Base-by-base conservation (phyloP, 2,329 filamentous ascomycete genomes). In the Colletotrichum gloeosporioides region DNA sequence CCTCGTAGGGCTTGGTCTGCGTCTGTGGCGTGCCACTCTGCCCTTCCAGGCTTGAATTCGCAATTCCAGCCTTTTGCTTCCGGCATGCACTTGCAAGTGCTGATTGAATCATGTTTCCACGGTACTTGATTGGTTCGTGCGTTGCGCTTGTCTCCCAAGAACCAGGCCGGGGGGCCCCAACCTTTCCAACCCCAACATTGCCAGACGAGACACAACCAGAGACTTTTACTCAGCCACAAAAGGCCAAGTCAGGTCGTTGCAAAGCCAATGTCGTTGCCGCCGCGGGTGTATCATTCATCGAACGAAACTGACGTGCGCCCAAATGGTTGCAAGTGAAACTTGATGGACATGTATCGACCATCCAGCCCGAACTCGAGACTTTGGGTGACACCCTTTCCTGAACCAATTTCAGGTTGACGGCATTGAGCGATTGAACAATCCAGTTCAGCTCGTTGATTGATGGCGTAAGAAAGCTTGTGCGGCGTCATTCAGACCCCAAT, bases 1-100 rank as follows among this genome's bases (percentile, higher is more conserved):
- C 29, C 68, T 32, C 18, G 53, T 71, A 75, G 61, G 61, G 72
- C 68, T 75, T 66, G 53, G 36, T 71, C 25, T 53, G 63, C 31
- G n/a, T 36, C 62, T 62, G 62, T 63, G 69, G 73, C 69, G 71
- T 75, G 68, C 22, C 27, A 22, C 12, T 67, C 49, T 32, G 34
- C 13, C 25, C 25, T n/a, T 65, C 25, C 61, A 64, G 27, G 59
- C 29, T 25, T 64, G 63, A 65, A 34, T 25, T 49, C 31, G 32
- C 61, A 25, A 27, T 36, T 39, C 34, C 32, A 39, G n/a, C 61
- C 22, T 27, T 22, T 15, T 16, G 61, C 32, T 62, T n/a, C n/a
- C 61, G 31, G 61, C 18, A 22, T 22, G 62, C 34, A 10, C 18
- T 44, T n/a, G 25, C 6, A 49, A 39, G 34, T 53, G 36, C 63